Evolutionary conservation across 352 stramenopile species (phyloP).

Genomic region (Globisporangium parvum): DNA sequence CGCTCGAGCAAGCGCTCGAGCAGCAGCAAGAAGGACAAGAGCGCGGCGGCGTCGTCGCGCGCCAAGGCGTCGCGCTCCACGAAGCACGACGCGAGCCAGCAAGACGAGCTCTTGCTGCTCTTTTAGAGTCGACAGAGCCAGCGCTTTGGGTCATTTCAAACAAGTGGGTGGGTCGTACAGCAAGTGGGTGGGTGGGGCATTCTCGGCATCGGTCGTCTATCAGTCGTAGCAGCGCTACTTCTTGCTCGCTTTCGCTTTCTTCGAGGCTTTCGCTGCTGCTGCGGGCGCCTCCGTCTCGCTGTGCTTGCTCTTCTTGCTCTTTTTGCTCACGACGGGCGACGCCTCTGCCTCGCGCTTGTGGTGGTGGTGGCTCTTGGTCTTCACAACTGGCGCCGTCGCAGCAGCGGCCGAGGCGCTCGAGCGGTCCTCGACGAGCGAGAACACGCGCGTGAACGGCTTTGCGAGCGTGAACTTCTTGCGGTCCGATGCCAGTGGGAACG

Average conservation of each 20-base stretch:
- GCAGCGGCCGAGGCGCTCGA: not conserved
- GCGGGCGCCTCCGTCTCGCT: slow-evolving; percentile 12
- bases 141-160: too few species aligned
- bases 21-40: slow-evolving; percentile 19
- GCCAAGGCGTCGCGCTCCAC: slow-evolving; percentile 38
- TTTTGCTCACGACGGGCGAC: slow-evolving; percentile 24
- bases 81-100: slow-evolving; percentile 23
- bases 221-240: too few species aligned
- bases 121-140: slow-evolving; percentile 42
- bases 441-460: slow-evolving; percentile 69
- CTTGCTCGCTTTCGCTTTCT: slow-evolving; percentile 20
- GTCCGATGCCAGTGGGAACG: slow-evolving; percentile 49
- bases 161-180: too few species aligned
- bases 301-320: slow-evolving; percentile 42
- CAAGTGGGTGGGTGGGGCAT: too few species aligned
- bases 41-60: slow-evolving; percentile 6
- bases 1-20: slow-evolving; percentile 19
- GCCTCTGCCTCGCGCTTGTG: slow-evolving; percentile 21
- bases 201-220: too few species aligned
- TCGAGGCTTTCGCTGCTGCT: not conserved
- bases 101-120: slow-evolving; percentile 64
- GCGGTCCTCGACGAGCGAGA: slow-evolving; percentile 61
- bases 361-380: slow-evolving; percentile 24
- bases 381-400: slow-evolving; percentile 9
- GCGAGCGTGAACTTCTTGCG: slow-evolving; percentile 56